These are phyloP conservation scores for Ophiocordyceps robertsii DNA, from an alignment of 2,329 filamentous ascomycete genomes.

Conservation along the genomic window DNA sequence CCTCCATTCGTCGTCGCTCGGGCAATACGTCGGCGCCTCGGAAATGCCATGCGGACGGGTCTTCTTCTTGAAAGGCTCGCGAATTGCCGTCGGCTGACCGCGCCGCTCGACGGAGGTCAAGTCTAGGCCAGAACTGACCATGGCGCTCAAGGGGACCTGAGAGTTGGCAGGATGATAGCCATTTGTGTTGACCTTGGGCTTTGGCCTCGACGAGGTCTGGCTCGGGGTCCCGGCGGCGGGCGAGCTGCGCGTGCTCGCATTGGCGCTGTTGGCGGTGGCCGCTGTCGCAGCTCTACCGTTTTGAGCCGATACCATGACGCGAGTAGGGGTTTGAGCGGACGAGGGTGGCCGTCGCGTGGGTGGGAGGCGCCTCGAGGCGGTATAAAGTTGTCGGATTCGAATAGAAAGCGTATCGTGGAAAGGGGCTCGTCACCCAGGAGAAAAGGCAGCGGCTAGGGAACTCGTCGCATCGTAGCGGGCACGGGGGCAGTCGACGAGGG, in stretches of 20 bases:
- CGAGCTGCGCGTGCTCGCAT: slow-evolving; percentile 38
- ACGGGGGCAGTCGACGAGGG: neutral
- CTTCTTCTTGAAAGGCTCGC: slow-evolving; percentile 64
- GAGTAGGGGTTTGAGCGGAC: slow-evolving; percentile 3
- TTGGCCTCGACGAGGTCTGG: slow-evolving; percentile 30
- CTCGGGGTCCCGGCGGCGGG: slow-evolving; percentile 27
- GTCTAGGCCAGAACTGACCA: slow-evolving; percentile 56
- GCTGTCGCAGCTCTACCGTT: slow-evolving; percentile 22
- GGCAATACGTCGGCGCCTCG: slow-evolving; percentile 82
- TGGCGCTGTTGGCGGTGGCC: slow-evolving; percentile 25
- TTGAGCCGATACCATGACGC: slow-evolving; percentile 26
- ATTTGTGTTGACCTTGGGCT: slow-evolving; percentile 39
- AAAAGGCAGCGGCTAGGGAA: slow-evolving; percentile 5
- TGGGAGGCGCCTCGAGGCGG: neutral
- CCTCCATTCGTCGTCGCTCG: slow-evolving; percentile 86
- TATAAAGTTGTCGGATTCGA: neutral
- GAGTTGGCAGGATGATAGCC: slow-evolving; percentile 37
- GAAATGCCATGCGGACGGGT: slow-evolving; percentile 71
- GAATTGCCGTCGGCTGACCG: slow-evolving; percentile 63
- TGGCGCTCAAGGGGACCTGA: slow-evolving; percentile 38
- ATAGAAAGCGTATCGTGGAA: neutral
- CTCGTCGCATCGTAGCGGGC: slow-evolving; percentile 10
- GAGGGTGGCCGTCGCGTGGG: neutral
- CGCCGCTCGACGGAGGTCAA: slow-evolving; percentile 83
- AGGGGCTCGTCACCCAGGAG: neutral